Conservation (phyloP, 331 rosid genomes). For the Quercus lobata region DNA sequence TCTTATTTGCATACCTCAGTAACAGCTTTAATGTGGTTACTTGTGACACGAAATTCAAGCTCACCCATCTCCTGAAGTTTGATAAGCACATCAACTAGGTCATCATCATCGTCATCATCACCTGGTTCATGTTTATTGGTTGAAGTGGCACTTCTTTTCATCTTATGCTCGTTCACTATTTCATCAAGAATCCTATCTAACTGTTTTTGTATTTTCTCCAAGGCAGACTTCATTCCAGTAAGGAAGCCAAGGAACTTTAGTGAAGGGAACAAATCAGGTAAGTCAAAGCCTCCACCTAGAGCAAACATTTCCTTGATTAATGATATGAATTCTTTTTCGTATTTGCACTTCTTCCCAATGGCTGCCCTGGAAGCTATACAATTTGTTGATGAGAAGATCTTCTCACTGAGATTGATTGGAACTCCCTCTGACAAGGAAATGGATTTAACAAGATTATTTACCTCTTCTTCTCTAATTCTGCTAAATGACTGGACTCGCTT, state of each 20-base stretch:
- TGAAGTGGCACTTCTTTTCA: background rate
- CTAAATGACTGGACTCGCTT: conserved; percentile 27
- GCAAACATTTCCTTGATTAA: too few species aligned
- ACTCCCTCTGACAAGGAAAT: conserved; percentile 2
- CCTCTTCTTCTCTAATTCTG: conserved; percentile 33
- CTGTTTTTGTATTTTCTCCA: background rate
- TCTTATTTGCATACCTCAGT: too few species aligned
- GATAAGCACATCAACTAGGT: background rate
- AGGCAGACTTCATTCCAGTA: background rate
- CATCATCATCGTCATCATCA: background rate
- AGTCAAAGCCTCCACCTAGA: too few species aligned
- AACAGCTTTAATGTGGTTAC: too few species aligned
- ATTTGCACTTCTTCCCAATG: too few species aligned
- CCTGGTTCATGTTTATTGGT: background rate
- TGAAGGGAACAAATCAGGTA: too few species aligned
- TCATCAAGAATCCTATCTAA: background rate
- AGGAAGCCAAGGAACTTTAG: background rate
- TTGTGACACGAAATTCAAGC: too few species aligned
- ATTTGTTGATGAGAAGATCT: too few species aligned
- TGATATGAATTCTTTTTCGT: too few species aligned
- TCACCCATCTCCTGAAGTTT: too few species aligned
- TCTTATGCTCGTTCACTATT: background rate
- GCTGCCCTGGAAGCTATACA: too few species aligned
- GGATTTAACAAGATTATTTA: background rate
- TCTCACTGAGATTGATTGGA: too few species aligned